Base-by-base conservation (phyloP, 345 rosid species). In the Bruguiera sexangula region DNA sequence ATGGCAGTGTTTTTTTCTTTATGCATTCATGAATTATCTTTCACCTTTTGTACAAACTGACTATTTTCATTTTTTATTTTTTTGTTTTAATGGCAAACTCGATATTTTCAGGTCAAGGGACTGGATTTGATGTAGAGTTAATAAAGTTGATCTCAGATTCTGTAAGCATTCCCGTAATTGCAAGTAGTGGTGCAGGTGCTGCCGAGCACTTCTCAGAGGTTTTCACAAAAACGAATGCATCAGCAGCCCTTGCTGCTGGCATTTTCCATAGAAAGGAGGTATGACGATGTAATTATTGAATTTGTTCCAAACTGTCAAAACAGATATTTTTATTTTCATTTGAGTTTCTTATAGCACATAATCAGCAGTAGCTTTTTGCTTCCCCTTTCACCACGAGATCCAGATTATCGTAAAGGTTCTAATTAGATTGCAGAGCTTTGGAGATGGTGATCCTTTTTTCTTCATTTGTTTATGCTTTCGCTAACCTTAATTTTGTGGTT, bases 231-330 rank as follows among this genome's bases (percentile, higher is more conserved):
- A 86, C 98, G 68, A 89, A 88, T 70, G 97, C 98, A 68, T 92
- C 98, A 6, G 99, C 97, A 0, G 97, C 95, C 13, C 97, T 96
- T 62, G 99, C 99, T 69, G 99, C 99, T 0, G 97, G 97, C 68
- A 96, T 96, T 80, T 96, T 96, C 86, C 99, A 96, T 54, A 80
- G 98, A 63, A 88, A 96, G 75, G 99, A 92, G 94, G 97, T 92
- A 82, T 68, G 4, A 19, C n/a, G 4, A 0, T 51, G 39, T 56
- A 15, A 16, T 56, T 6, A 21, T 4, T 6, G 20, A 1, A 29
- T 53, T 53, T 20, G 57, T 53, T n/a, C n/a, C 10, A 10, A 53
- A 19, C 2, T n/a, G 7, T 34, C 9, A 1, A 34, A 34, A 34
- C 37, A 1, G 24, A 22, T 3, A 10, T 46, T 43, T 11, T 13